phyloP scores from a whole-genome alignment of 495 filamentous ascomycete genomes.

The Hyaloscypha variabilis region DNA sequence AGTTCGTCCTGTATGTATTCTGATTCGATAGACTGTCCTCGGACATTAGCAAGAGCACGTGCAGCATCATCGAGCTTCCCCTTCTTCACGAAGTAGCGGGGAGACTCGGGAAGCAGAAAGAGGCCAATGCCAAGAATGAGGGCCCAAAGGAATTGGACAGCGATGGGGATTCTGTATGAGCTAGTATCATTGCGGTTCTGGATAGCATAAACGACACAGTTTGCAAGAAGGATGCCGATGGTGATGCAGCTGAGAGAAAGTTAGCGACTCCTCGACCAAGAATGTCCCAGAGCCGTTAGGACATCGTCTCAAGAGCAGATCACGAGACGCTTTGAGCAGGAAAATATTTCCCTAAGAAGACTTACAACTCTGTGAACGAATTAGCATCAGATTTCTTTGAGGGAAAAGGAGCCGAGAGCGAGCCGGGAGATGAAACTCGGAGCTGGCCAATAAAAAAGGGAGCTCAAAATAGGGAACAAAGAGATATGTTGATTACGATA shows the following conservation, averaged over 20 bases:
- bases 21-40: constrained; percentile 65
- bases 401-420: too few relatives aligned
- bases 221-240: constrained; percentile 71
- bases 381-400: too few relatives aligned
- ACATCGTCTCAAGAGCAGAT: background rate
- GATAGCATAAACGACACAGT: constrained; percentile 71
- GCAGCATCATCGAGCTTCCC: constrained; percentile 66
- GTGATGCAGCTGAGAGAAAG: constrained; percentile 52
- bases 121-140: constrained; percentile 68
- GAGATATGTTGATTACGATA: too few relatives aligned
- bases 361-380: too few relatives aligned
- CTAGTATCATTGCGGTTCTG: constrained; percentile 60
- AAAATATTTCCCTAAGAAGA: constrained; percentile 52
- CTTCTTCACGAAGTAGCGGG: constrained; percentile 77
- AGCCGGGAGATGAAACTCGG: too few relatives aligned
- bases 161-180: constrained; percentile 71
- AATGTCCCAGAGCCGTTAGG: constrained; percentile 23
- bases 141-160: constrained; percentile 67
- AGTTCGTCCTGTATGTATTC: constrained; percentile 68
- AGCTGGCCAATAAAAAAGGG: too few relatives aligned
- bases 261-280: too few relatives aligned
- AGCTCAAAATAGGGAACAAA: too few relatives aligned
- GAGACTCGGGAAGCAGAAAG: constrained; percentile 79
- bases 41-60: constrained; percentile 65
- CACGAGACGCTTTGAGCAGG: background rate